Percentiles rank a stretch among this genome's conserved stretches.
phyloP scores from a whole-genome alignment of 2,329 filamentous ascomycete species.

The Trichoderma aggressivum region DNA sequence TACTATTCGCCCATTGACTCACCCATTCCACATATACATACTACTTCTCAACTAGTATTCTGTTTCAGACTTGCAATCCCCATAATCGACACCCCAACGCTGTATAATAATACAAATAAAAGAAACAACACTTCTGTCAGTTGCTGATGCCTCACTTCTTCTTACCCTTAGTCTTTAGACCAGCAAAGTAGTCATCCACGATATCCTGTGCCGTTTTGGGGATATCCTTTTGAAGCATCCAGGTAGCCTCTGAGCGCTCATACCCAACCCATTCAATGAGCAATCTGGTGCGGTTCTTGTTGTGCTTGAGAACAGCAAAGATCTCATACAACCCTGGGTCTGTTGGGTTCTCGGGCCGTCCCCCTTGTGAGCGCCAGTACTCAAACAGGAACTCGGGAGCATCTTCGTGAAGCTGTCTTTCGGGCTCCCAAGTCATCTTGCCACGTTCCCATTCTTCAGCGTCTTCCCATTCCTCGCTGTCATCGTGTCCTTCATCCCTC shows the following conservation, averaged over 20 bases:
- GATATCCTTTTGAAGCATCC: slow-evolving; percentile 29
- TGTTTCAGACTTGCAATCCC: neutral
- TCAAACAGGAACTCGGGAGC: slow-evolving; percentile 30
- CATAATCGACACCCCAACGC: neutral
- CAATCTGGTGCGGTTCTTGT: slow-evolving; percentile 27
- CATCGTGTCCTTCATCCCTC: neutral
- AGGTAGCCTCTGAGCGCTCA: slow-evolving; percentile 28
- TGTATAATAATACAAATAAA: neutral
- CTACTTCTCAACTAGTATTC: neutral
- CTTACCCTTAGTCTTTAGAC: neutral
- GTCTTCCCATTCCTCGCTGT: neutral
- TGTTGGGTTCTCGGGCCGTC: slow-evolving; percentile 32
- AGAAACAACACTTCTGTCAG: neutral
- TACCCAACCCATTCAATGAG: slow-evolving; percentile 39
- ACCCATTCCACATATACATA: neutral
- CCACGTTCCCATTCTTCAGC: slow-evolving; percentile 23
- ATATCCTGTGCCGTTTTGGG: slow-evolving; percentile 28
- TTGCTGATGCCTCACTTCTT: neutral
- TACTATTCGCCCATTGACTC: neutral
- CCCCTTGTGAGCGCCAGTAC: slow-evolving; percentile 33
- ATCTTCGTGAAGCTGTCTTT: slow-evolving; percentile 34
- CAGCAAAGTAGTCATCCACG: slow-evolving; percentile 30
- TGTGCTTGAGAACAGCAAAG: slow-evolving; percentile 34
- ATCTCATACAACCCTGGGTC: slow-evolving; percentile 33
- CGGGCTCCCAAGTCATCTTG: slow-evolving; percentile 34